Base-by-base conservation (phyloP, 768 basidiomycete genomes). In the Epithele typhae region DNA sequence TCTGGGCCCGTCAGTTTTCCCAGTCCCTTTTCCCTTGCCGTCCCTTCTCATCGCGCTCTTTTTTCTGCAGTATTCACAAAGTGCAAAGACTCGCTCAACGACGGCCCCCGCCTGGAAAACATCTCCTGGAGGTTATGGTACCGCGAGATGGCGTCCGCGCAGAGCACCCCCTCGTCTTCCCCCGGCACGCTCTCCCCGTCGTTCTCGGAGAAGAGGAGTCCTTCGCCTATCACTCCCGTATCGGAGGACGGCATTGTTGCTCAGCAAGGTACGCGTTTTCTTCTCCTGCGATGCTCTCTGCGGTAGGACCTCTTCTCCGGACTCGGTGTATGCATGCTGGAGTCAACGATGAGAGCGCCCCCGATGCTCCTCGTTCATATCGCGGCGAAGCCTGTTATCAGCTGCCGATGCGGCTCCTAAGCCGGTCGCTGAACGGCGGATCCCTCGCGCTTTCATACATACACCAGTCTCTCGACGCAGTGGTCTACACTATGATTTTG, bases 121-220 rank as follows among this genome's bases (percentile, higher is more conserved):
- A 83, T 93, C 44, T 82, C 86, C 3, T 94, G 91, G 91, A 72
- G 91, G 43, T 68, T 93, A 7, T 88, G 88, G 84, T 78, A 85
- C 61, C 76, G 81, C 53, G 79, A 86, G 51, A 69, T 85, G 58
- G 62, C 72, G 42, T 61, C 68, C 24, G 52, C 66, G 23, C 68
- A 67, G 25, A 11, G 58, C n/a, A 60, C 49, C 38, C 62, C 55
- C 11, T 60, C 64, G 1, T 49, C 60, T 33, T 62, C 64, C 8
- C 64, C 66, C 11, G 59, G 64, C 32, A 57, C 61, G 15, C 25
- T 53, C 19, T 58, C 58, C 0, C 60, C 61, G n/a, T 53, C 59
- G 12, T 57, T 57, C 51, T 55, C 54, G 3, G 57, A 58, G 19
- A 44, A 42, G 19, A 24, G 59, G 41, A 48, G 36, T 61, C 60